Evolutionary conservation across 805 yeast genomes (phyloP).

Genomic region (Wickerhamiella kurtzmanii): DNA sequence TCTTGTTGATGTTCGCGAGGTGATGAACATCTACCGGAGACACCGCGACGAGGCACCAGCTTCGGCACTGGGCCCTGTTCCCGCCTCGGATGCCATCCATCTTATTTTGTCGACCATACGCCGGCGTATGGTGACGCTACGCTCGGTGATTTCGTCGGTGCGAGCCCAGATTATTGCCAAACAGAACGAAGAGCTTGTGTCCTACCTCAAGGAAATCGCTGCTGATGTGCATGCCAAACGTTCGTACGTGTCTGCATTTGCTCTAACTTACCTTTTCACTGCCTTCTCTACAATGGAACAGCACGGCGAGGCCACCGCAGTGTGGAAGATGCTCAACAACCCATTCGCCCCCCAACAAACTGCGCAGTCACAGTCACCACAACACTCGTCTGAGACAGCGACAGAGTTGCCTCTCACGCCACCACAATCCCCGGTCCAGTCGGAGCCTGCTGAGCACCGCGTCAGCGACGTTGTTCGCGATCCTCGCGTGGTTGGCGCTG

Average conservation of each 20-base stretch:
- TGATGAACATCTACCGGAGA: slow-evolving; percentile 16
- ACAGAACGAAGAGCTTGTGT: slow-evolving; percentile 15
- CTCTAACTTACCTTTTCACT: slow-evolving; percentile 17
- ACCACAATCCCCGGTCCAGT: neutral
- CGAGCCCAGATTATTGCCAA: slow-evolving; percentile 11
- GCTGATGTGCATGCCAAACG: slow-evolving; percentile 14
- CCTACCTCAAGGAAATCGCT: slow-evolving; percentile 16
- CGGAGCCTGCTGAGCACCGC: neutral
- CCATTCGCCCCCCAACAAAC: neutral
- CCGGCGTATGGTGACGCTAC: slow-evolving; percentile 12
- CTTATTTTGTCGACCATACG: slow-evolving; percentile 16
- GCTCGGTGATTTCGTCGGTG: slow-evolving; percentile 15
- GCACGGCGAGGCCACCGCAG: slow-evolving; percentile 13
- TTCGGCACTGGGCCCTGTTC: slow-evolving; percentile 3
- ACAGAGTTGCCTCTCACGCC: neutral
- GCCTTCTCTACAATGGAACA: slow-evolving; percentile 16
- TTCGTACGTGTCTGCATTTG: slow-evolving; percentile 16
- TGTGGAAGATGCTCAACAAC: slow-evolving; percentile 16
- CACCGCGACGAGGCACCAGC: slow-evolving; percentile 9
- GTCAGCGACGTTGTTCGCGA: slow-evolving; percentile 11
- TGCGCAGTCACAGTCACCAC: no score
- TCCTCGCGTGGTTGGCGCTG: slow-evolving; percentile 19
- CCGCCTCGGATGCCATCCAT: slow-evolving; percentile 18
- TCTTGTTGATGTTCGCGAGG: slow-evolving; percentile 15
- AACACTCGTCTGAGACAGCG: no score